A percentile compares a stretch with the other conserved stretches of the same genome.
phyloP scores from a whole-genome alignment of 208 protist species.

The Trypanosoma platydactyli region DNA sequence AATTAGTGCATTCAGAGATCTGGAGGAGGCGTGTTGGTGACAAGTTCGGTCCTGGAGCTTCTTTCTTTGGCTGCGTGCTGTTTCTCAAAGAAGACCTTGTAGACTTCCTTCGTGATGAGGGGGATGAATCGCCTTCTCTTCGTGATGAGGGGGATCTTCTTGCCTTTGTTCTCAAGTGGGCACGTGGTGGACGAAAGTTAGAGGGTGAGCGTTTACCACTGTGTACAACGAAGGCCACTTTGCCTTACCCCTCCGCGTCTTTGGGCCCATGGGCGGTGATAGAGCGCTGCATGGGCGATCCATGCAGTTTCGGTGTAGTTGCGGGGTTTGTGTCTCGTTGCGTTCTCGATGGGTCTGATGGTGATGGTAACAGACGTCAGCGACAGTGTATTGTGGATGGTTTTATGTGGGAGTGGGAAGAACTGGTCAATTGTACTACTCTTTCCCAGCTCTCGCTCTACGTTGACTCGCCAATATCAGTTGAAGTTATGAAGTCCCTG shows the following conservation, averaged over 20 bases:
- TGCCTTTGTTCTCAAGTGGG: conserved; percentile 13
- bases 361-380: not conserved
- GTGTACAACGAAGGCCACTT: not conserved
- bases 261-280: conserved; percentile 17
- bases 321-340: conserved; percentile 26
- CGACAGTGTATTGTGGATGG: not conserved
- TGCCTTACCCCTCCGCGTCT: conserved; percentile 4
- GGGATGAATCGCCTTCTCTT: not conserved
- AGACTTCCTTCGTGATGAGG: not conserved
- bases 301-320: conserved; percentile 36
- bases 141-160: conserved; percentile 18
- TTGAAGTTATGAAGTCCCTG: not conserved
- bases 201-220: not conserved
- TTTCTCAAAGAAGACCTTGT: conserved; percentile 29
- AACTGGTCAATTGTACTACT: conserved; percentile 24
- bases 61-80: conserved; percentile 22
- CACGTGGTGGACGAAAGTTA: conserved; percentile 5
- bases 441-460: conserved; percentile 26
- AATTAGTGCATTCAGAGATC: conserved; percentile 6
- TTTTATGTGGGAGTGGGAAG: conserved; percentile 28
- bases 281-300: conserved; percentile 24
- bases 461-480: conserved; percentile 11
- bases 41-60: not conserved
- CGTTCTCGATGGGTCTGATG: not conserved
- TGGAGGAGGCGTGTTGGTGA: not conserved